Percentiles rank a stretch among this genome's conserved stretches.
These are phyloP conservation scores for Hyphopichia wangnamkhiaoensis DNA, from an alignment of 1,139 yeast species.

Conservation along the genomic window DNA sequence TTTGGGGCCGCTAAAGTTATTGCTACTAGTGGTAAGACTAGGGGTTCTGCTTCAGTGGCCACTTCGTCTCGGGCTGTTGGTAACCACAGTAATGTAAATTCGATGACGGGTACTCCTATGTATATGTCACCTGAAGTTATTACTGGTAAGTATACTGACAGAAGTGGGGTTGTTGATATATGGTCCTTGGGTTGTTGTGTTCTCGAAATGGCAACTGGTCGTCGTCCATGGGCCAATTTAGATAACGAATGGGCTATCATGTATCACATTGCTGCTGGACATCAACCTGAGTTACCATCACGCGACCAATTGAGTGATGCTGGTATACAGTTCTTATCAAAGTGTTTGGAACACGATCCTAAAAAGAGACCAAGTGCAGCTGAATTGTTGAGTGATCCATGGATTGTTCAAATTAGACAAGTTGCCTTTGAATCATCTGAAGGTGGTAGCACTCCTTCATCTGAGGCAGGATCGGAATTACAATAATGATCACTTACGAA, in stretches of 20 bases:
- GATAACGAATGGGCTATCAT: conserved; percentile 98
- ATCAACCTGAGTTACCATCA: conserved; percentile 81
- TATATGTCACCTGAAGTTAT: conserved; percentile 98
- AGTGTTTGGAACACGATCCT: conserved; percentile 86
- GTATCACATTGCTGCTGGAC: conserved; percentile 98
- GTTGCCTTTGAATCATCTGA: conserved; percentile 61
- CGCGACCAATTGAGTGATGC: conserved; percentile 72
- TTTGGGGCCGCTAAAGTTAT: conserved; percentile 97
- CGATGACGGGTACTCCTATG: conserved; percentile 97
- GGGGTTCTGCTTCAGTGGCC: conserved; percentile 18
- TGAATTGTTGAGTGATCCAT: conserved; percentile 85
- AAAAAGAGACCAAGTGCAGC: conserved; percentile 77
- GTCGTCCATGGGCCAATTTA: conserved; percentile 85
- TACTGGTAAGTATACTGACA: conserved; percentile 69
- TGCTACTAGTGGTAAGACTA: conserved; percentile 64
- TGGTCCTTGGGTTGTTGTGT: conserved; percentile 87
- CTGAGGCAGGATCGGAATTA: conserved; percentile 27
- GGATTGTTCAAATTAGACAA: conserved; percentile 76
- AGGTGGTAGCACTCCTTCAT: conserved; percentile 39
- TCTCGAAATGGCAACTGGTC: conserved; percentile 79
- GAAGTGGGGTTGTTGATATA: conserved; percentile 76
- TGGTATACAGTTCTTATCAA: conserved; percentile 70
- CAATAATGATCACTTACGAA: conserved; percentile 1
- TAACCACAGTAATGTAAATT: conserved; percentile 34
- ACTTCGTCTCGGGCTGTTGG: conserved; percentile 12